Evolutionary conservation across 139 green algal genomes (phyloP), one percentile per base, ranked within the genome.

Genomic region (Coelastrella sp.): DNA sequence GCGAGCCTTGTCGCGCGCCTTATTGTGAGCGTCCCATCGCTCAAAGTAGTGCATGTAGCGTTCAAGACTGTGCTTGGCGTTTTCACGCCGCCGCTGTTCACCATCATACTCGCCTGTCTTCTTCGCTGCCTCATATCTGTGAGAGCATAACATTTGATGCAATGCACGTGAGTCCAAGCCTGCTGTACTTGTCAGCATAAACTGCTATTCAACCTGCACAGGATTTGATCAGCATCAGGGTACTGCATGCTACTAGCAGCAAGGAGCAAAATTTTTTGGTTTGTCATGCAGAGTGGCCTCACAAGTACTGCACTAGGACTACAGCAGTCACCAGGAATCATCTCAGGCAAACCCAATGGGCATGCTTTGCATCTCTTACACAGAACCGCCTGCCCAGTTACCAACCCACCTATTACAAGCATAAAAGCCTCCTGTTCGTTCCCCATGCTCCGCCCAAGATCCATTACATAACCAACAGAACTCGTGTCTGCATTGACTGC

Each of bases 371-470:
- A 0, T 11, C 8, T 5, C 5, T 21, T 43, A 5, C 62, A 21
- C 59, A 50, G 4, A 9, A 64, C 53, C 53, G 2, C 17, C 53
- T 57, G 0, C 23, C n/a, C n/a, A n/a, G n/a, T n/a, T n/a, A n/a
- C n/a, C n/a, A n/a, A 3, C 93, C 0, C 72, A 96, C 91, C 89
- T 91, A 91, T 99, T 99, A 91, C 97, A 99, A 34, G 92, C 90
- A 89, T 99, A 99, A 87, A 95, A 99, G 64, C 97, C 97, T 13
- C 97, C 97, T 0, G 97, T 99, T 53, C 94, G 88, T 89, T 99
- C 97, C 23, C 95, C 96, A 84, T 99, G 97, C 81, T 98, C 93
- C 27, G 83, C 88, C 97, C 97, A 99, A 32, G 93, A 60, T 4
- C 95, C 91, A 34, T 93, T 91, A 88, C 96, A 98, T 35, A 82